phyloP scores from a whole-genome alignment of 2,329 filamentous ascomycete genomes.

The Lithohypha guttulata region DNA sequence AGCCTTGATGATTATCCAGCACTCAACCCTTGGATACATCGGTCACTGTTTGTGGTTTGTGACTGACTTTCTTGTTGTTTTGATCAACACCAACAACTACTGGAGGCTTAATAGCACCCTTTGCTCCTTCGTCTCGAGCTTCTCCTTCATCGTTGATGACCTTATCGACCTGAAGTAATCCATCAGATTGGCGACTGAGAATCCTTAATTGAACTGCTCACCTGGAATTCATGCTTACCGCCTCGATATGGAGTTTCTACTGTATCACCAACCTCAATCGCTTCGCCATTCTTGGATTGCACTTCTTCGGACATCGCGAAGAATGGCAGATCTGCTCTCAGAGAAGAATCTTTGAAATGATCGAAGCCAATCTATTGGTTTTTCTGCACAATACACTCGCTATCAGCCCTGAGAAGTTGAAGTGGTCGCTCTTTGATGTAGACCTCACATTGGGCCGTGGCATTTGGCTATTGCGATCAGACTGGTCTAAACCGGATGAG shows the following conservation, averaged over 20 bases:
- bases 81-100: slow-evolving; percentile 16
- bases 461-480: too few relatives aligned
- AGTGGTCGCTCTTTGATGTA: too few relatives aligned
- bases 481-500: too few relatives aligned
- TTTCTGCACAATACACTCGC: too few relatives aligned
- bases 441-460: too few relatives aligned
- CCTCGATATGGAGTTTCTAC: slow-evolving; percentile 15
- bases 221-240: slow-evolving; percentile 16
- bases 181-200: not conserved
- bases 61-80: slow-evolving; percentile 18
- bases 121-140: slow-evolving; percentile 10
- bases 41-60: slow-evolving; percentile 15
- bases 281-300: slow-evolving; percentile 16
- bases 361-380: too few relatives aligned
- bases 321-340: too few relatives aligned
- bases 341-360: too few relatives aligned
- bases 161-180: slow-evolving; percentile 12
- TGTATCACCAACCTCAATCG: slow-evolving; percentile 15
- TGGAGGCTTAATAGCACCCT: slow-evolving; percentile 16
- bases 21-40: slow-evolving; percentile 13
- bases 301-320: slow-evolving; percentile 16
- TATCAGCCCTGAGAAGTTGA: too few relatives aligned
- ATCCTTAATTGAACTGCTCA: not conserved
- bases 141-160: slow-evolving; percentile 13
- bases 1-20: too few relatives aligned